phyloP scores from a whole-genome alignment of 352 stramenopile genomes.

The Globisporangium echinulatum region DNA sequence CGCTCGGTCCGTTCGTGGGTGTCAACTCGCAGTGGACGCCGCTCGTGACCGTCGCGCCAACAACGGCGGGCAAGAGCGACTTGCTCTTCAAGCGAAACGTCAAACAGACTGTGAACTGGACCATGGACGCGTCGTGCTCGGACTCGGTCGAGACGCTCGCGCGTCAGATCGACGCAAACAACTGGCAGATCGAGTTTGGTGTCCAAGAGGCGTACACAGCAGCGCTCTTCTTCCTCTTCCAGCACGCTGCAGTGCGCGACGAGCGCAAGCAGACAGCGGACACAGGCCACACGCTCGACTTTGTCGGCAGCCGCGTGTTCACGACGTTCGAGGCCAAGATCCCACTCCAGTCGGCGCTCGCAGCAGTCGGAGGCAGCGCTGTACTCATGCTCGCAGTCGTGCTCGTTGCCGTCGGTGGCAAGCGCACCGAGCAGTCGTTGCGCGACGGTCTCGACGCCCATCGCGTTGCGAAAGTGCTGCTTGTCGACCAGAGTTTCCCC shows the following conservation, averaged over 20 bases:
- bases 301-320: conserved; percentile 22
- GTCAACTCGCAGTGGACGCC: conserved; percentile 32
- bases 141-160: conserved; percentile 31
- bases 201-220: conserved; percentile 45
- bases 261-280: conserved; percentile 1
- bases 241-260: conserved; percentile 35
- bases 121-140: conserved; percentile 29
- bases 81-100: conserved; percentile 28
- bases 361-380: conserved; percentile 19
- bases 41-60: conserved; percentile 23
- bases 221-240: conserved; percentile 49
- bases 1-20: conserved; percentile 30
- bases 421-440: conserved; percentile 17
- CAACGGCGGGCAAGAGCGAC: conserved; percentile 24
- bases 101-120: conserved; percentile 15
- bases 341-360: conserved; percentile 23
- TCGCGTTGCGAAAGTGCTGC: conserved; percentile 33
- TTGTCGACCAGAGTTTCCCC: conserved; percentile 26
- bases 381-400: conserved; percentile 14
- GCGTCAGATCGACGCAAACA: conserved; percentile 30
- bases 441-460: conserved; percentile 22
- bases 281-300: conserved; percentile 18
- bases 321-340: conserved; percentile 31
- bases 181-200: conserved; percentile 34
- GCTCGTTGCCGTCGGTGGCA: conserved; percentile 13